Percentiles rank a stretch among this genome's conserved stretches.
Evolutionary conservation across 805 yeast genomes (phyloP).

Genomic region (Grigorovia jiainica): DNA sequence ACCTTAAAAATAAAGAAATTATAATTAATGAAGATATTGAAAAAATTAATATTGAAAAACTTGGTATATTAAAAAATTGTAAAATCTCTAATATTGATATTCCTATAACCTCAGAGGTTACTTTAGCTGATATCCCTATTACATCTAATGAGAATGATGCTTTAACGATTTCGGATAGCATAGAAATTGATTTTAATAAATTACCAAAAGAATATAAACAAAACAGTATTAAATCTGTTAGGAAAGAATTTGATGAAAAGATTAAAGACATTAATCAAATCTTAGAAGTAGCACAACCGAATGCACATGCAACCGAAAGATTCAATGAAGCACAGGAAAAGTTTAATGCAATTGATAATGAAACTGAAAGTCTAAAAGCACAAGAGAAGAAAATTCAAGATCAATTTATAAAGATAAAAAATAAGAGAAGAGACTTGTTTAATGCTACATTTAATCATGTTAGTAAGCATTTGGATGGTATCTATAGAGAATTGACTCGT

Average conservation of each 20-base stretch:
- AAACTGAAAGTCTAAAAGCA: constrained; percentile 52
- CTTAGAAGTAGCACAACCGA: constrained; percentile 51
- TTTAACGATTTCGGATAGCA: constrained; percentile 33
- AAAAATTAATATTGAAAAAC: constrained; percentile 44
- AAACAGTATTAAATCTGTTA: constrained; percentile 21
- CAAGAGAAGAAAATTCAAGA: constrained; percentile 46
- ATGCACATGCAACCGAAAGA: constrained; percentile 69
- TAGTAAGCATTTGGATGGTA: constrained; percentile 56
- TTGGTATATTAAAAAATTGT: constrained; percentile 56
- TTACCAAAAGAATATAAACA: constrained; percentile 38
- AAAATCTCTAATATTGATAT: constrained; percentile 59
- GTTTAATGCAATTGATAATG: constrained; percentile 52
- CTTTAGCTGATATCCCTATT: constrained; percentile 51
- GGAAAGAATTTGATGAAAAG: constrained; percentile 30
- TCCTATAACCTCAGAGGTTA: constrained; percentile 49
- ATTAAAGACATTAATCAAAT: constrained; percentile 31
- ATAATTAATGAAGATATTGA: constrained; percentile 45
- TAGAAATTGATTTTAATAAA: constrained; percentile 47
- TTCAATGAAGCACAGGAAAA: constrained; percentile 56
- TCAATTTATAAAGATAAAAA: constrained; percentile 51
- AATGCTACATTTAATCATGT: constrained; percentile 71
- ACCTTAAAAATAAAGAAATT: constrained; percentile 28
- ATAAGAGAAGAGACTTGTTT: constrained; percentile 51
- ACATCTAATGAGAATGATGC: constrained; percentile 39
- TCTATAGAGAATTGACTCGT: constrained; percentile 80